These are phyloP conservation scores for Aleurites moluccanus DNA, from an alignment of 441 rosid species.

Conservation along the genomic window DNA sequence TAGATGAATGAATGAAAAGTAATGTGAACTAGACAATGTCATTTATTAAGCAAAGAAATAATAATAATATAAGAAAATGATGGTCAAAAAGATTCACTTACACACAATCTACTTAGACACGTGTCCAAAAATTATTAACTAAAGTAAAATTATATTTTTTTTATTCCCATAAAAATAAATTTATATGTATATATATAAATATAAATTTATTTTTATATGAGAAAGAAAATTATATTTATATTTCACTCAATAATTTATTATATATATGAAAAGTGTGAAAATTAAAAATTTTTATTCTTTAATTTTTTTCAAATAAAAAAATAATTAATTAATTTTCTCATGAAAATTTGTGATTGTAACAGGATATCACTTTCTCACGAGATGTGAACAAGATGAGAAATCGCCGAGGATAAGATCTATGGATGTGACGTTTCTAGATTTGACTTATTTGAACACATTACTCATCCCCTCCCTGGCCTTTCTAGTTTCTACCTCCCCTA, in stretches of 20 bases:
- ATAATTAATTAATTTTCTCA: too few species aligned
- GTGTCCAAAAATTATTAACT: too few species aligned
- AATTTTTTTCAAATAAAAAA: too few species aligned
- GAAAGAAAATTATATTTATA: too few species aligned
- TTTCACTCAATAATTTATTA: too few species aligned
- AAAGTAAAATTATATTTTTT: too few species aligned
- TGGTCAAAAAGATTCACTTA: conserved; percentile 20
- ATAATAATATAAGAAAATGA: background rate
- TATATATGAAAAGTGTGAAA: too few species aligned
- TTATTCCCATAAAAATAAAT: too few species aligned
- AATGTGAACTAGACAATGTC: background rate
- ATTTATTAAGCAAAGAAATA: conserved; percentile 6
- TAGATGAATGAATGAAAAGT: background rate
- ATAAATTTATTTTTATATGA: too few species aligned
- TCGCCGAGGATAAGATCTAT: conserved; percentile 52
- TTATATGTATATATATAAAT: too few species aligned
- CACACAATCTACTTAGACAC: conserved; percentile 33
- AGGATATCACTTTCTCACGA: conserved; percentile 47
- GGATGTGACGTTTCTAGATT: conserved; percentile 49
- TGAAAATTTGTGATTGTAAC: conserved; percentile 19
- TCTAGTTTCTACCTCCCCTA: conserved; percentile 5
- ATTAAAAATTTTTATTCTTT: too few species aligned
- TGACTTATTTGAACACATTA: conserved; percentile 24
- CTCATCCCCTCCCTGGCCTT: background rate
- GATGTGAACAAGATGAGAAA: conserved; percentile 57